A percentile compares a stretch with the other conserved stretches of the same genome.
Evolutionary conservation across 805 yeast genomes (phyloP).

Genomic region (Myxozyma monticola): DNA sequence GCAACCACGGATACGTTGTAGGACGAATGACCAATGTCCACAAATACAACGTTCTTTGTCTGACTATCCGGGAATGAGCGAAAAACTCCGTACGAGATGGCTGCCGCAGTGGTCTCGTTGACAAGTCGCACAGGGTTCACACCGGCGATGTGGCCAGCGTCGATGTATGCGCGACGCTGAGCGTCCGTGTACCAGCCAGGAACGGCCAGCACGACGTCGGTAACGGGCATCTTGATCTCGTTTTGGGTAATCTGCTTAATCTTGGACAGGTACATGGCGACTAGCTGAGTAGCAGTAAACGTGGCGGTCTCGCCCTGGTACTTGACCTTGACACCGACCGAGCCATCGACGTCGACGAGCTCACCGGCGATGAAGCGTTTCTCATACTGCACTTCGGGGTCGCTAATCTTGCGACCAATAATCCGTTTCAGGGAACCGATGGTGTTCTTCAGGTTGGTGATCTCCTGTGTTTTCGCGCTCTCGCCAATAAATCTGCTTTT

Average conservation of each 20-base stretch:
- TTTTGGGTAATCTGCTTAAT: conserved; percentile 73
- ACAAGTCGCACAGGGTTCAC: conserved; percentile 97
- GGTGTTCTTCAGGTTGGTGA: conserved; percentile 93
- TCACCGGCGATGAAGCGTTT: conserved; percentile 70
- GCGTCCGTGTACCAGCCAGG: conserved; percentile 97
- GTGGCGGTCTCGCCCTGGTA: conserved; percentile 74
- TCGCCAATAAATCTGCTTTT: conserved; percentile 94
- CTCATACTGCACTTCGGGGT: conserved; percentile 77
- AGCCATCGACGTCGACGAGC: conserved; percentile 64
- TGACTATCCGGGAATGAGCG: conserved; percentile 93
- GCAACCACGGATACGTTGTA: conserved; percentile 87
- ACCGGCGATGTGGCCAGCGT: conserved; percentile 94
- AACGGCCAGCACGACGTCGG: conserved; percentile 90
- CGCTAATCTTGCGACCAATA: conserved; percentile 70
- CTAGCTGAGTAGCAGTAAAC: conserved; percentile 84
- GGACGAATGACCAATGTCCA: conserved; percentile 96
- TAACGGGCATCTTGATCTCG: conserved; percentile 79
- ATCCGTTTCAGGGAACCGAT: conserved; percentile 93
- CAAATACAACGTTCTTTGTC: conserved; percentile 77
- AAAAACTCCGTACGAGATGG: conserved; percentile 98
- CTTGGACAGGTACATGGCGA: conserved; percentile 93
- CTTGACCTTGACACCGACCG: conserved; percentile 82
- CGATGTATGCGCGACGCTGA: conserved; percentile 94
- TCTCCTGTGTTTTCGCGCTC: conserved; percentile 92
- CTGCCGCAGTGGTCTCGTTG: conserved; percentile 97